Conservation (phyloP, 208 protist genomes). For the Acanthamoeba sp. region DNA sequence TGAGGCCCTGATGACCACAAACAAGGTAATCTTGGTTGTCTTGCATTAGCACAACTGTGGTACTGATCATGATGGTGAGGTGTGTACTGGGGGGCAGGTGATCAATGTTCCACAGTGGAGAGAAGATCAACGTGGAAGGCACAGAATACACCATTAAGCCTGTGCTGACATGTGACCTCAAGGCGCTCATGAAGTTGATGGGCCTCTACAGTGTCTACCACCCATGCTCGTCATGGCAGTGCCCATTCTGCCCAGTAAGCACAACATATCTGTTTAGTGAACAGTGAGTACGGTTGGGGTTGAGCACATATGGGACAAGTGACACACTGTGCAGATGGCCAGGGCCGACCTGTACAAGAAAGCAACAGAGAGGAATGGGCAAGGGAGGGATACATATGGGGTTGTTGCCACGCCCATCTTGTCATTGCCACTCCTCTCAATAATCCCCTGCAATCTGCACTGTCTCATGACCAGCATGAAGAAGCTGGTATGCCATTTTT, state of each 20-base stretch:
- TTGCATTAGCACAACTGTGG: not conserved
- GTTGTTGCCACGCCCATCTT: not conserved
- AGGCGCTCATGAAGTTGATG: conserved; percentile 38
- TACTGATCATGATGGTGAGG: not conserved
- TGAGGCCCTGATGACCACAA: not conserved
- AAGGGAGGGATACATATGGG: conserved; percentile 29
- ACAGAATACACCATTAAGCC: conserved; percentile 1
- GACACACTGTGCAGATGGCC: too few relatives aligned
- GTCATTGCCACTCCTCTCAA: not conserved
- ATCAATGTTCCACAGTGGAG: not conserved
- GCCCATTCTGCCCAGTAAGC: not conserved
- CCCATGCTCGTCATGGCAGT: not conserved
- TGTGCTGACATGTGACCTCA: conserved; percentile 64
- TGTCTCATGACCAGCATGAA: conserved; percentile 27
- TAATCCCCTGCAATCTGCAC: conserved; percentile 61
- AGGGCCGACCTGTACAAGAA: not conserved
- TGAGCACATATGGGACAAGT: not conserved
- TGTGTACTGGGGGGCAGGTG: not conserved
- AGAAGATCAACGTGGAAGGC: not conserved
- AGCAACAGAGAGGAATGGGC: not conserved
- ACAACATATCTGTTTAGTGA: not conserved
- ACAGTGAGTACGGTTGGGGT: too few relatives aligned
- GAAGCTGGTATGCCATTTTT: conserved; percentile 8
- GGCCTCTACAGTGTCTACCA: not conserved
- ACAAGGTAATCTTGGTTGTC: not conserved